Conservation (phyloP, 2,329 filamentous ascomycete species). For the Aspergillus terreus region DNA sequence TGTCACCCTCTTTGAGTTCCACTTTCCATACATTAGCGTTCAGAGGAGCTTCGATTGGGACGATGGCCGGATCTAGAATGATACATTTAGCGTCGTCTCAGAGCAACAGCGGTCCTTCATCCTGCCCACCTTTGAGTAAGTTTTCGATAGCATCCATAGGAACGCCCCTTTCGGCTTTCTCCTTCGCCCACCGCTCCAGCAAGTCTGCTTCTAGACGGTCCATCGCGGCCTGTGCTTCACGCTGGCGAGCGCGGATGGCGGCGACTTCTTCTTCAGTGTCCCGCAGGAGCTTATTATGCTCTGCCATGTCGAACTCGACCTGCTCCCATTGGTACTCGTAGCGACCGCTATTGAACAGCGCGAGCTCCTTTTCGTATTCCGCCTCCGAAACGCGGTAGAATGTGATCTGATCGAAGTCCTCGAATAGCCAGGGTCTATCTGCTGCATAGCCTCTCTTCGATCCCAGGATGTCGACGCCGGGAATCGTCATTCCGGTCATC, state of each 20-base stretch:
- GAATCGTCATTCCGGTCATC: conserved; percentile 51
- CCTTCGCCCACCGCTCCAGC: conserved; percentile 34
- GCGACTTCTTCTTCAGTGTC: conserved; percentile 48
- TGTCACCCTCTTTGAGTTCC: conserved; percentile 40
- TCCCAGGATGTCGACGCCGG: conserved; percentile 52
- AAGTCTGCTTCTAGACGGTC: conserved; percentile 34
- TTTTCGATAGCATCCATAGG: conserved; percentile 49
- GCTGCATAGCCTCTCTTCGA: conserved; percentile 49
- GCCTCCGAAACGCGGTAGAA: conserved; percentile 53
- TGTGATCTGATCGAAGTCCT: conserved; percentile 55
- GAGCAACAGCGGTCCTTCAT: background rate
- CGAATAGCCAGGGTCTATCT: conserved; percentile 52
- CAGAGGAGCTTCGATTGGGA: conserved; percentile 41
- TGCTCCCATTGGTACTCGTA: conserved; percentile 52
- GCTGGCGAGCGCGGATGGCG: conserved; percentile 44
- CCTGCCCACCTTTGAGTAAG: conserved; percentile 43
- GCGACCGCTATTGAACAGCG: conserved; percentile 47
- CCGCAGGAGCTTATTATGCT: conserved; percentile 49
- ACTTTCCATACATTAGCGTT: conserved; percentile 56
- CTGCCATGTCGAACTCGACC: conserved; percentile 53
- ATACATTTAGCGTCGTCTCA: background rate
- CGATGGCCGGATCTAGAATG: conserved; percentile 32
- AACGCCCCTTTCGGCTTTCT: conserved; percentile 48
- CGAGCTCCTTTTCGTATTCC: conserved; percentile 49
- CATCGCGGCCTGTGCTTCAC: conserved; percentile 46